These are phyloP conservation scores for Calonectria fujianensis DNA, from an alignment of 2,329 filamentous ascomycete genomes.

Conservation along the genomic window DNA sequence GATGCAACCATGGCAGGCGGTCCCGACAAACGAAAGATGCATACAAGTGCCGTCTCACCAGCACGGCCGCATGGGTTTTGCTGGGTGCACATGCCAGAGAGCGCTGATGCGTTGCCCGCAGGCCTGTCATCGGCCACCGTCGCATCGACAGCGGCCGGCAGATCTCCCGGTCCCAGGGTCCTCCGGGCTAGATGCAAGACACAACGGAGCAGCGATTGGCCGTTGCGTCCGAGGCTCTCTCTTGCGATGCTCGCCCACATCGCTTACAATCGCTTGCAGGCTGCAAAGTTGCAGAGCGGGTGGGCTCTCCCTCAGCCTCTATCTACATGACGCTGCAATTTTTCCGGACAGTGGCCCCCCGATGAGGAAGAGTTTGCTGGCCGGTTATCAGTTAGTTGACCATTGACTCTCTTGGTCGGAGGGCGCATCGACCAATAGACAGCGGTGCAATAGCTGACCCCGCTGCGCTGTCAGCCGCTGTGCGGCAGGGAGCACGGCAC, in stretches of 20 bases:
- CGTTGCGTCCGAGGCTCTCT: neutral
- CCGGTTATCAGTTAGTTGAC: neutral
- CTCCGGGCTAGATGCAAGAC: neutral
- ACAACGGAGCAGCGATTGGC: neutral
- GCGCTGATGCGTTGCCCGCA: constrained; percentile 11
- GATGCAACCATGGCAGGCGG: neutral
- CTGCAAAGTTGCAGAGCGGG: neutral
- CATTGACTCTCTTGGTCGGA: constrained; percentile 4
- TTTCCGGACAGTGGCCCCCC: neutral
- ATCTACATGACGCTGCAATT: neutral
- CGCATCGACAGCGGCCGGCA: constrained; percentile 19
- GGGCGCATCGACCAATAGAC: constrained; percentile 9
- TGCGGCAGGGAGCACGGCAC: neutral
- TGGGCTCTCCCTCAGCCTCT: neutral
- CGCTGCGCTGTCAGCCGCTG: constrained; percentile 19
- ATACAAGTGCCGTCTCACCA: constrained; percentile 25
- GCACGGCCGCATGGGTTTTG: constrained; percentile 4
- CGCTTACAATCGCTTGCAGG: neutral
- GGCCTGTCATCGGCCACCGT: neutral
- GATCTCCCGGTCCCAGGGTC: constrained; percentile 15
- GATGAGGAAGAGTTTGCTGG: constrained; percentile 17
- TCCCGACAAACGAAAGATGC: neutral
- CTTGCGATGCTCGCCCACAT: neutral
- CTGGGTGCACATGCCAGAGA: constrained; percentile 13
- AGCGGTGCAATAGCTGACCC: constrained; percentile 8